These are phyloP conservation scores for Penicillium turbatum DNA, from an alignment of 495 filamentous ascomycete genomes.

Conservation along the genomic window DNA sequence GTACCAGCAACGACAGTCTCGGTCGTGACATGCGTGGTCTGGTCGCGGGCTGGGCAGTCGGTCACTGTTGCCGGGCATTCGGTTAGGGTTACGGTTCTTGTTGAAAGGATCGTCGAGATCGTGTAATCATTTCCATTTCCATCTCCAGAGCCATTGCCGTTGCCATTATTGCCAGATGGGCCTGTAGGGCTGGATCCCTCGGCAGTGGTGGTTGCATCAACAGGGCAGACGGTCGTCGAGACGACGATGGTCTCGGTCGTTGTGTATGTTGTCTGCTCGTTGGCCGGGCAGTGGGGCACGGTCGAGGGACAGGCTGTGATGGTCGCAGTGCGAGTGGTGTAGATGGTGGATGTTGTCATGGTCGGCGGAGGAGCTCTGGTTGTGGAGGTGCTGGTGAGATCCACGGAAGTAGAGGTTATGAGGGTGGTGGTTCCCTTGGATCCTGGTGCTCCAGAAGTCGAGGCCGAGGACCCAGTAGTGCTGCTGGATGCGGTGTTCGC, in stretches of 20 bases:
- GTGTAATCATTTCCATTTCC: slow-evolving; percentile 1
- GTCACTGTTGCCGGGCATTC: slow-evolving; percentile 21
- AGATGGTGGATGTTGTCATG: slow-evolving; percentile 34
- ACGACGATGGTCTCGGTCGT: slow-evolving; percentile 28
- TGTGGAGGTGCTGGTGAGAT: neutral
- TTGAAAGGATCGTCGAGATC: slow-evolving; percentile 16
- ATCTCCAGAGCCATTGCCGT: neutral
- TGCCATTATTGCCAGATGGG: neutral
- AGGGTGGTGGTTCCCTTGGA: neutral
- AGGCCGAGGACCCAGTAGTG: neutral
- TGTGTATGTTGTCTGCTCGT: slow-evolving; percentile 13
- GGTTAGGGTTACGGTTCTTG: slow-evolving; percentile 16
- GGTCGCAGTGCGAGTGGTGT: slow-evolving; percentile 30
- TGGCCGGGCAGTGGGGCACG: slow-evolving; percentile 25
- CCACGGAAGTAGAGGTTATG: neutral
- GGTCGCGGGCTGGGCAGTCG: slow-evolving; percentile 19
- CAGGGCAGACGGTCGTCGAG: slow-evolving; percentile 28
- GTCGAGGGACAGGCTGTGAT: slow-evolving; percentile 31
- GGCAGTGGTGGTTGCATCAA: slow-evolving; percentile 14
- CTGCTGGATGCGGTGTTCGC: neutral
- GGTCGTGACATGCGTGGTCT: slow-evolving; percentile 17
- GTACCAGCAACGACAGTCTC: slow-evolving; percentile 21
- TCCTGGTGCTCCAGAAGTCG: neutral
- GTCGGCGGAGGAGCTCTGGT: neutral
- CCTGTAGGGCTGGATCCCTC: slow-evolving; percentile 5